Base-by-base conservation (phyloP, 805 yeast genomes). In the Candida caryicola region DNA sequence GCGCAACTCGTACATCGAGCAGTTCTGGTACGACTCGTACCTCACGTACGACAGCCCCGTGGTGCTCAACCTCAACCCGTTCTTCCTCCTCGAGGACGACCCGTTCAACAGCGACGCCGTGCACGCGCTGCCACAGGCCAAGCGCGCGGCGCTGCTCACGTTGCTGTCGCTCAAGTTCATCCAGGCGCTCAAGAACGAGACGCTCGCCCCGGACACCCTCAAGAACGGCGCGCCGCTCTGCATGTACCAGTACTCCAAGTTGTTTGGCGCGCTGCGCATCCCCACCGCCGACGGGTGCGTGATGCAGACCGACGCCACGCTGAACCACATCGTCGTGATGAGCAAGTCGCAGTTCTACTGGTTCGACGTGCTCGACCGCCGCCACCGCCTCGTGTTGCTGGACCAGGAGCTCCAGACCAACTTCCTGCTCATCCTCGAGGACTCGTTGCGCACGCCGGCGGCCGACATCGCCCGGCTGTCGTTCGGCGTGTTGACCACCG, bases 21-120 rank as follows among this genome's bases (percentile, higher is more conserved):
- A 89, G 60, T 89, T 89, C 59, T 89, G 96, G 96, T 89, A 78
- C 60, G 96, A 89, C 57, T 79, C 95, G 1, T 89, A 89, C 59
- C 70, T 89, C 48, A 82, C 82, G 59, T 86, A 85, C 59, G 96
- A 89, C 59, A 81, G 86, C 8, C 89, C 93, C 0, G 95, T 89
- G 28, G 97, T 89, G n/a, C 71, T 89, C 45, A 89, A 89, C 60
- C 74, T 89, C 50, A 89, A 89, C 54, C 97, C 97, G 0, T 89
- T 86, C 55, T 88, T 89, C 59, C 76, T 88, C 50, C 73, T 89
- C 44, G 95, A 89, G 58, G 96, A 89, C 55, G 96, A 89, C 52
- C 95, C 96, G 1, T 86, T 93, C 52, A 77, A 82, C 25, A 70
- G 76, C 38, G 77, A 73, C 41, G 55, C 71, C 9, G 51, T 64